These are phyloP conservation scores for Sedum album DNA, from an alignment of 164 flowering plant species.

Conservation along the genomic window DNA sequence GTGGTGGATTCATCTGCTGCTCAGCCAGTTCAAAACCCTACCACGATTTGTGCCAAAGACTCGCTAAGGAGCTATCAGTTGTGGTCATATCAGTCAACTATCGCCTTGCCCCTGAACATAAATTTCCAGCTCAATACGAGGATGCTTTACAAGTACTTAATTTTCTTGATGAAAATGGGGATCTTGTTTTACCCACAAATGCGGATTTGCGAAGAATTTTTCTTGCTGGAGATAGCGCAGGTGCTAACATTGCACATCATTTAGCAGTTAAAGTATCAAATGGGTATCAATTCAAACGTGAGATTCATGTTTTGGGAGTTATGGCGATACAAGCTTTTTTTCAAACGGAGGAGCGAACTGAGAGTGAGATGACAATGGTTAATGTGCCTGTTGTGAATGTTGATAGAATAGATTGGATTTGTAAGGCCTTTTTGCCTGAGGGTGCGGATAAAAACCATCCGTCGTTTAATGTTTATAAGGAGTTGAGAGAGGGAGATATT, in stretches of 20 bases:
- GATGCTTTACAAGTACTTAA: background rate
- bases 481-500: background rate
- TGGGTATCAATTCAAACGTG: background rate
- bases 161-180: background rate
- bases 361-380: background rate
- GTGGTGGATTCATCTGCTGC: conserved; percentile 3
- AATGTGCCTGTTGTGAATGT: background rate
- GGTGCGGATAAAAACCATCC: conserved; percentile 8
- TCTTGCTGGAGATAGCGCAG: conserved; percentile 12
- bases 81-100: conserved; percentile 4
- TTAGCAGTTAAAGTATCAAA: background rate
- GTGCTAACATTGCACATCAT: conserved; percentile 9
- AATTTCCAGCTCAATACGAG: conserved; percentile 1
- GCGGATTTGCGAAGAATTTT: conserved; percentile 1
- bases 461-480: conserved; percentile 1
- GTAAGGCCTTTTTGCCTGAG: conserved; percentile 10
- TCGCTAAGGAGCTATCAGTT: conserved; percentile 1
- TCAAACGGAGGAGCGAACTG: conserved; percentile 5
- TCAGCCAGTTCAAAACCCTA: background rate
- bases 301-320: background rate
- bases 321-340: conserved; percentile 9
- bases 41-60: background rate
- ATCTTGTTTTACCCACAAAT: background rate
- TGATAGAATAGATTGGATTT: background rate
- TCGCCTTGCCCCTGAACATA: conserved; percentile 9